A percentile compares a stretch with the other conserved stretches of the same genome.
Conservation (phyloP, 2,329 filamentous ascomycete genomes). For the Epichloe sp. region DNA sequence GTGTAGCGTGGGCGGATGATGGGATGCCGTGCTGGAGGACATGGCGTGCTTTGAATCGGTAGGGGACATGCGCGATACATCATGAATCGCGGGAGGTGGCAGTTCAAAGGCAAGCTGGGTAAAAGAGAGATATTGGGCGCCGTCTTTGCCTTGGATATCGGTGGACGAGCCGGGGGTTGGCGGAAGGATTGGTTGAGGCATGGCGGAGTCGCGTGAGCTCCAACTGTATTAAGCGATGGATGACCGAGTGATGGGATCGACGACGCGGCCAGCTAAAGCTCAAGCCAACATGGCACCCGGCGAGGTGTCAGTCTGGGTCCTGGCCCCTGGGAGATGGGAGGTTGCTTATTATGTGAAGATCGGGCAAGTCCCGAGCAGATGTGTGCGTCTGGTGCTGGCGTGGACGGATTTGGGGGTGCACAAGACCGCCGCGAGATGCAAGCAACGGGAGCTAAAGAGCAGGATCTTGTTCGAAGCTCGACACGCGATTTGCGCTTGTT, state of each 20-base stretch:
- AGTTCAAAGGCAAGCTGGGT: slow-evolving; percentile 61
- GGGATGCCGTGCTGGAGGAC: slow-evolving; percentile 7
- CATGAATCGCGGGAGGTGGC: slow-evolving; percentile 59
- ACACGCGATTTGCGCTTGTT: too few species aligned
- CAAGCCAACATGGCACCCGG: too few species aligned
- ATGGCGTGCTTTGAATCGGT: slow-evolving; percentile 20
- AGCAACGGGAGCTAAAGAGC: too few species aligned
- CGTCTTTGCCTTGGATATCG: slow-evolving; percentile 63
- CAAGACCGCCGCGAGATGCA: too few species aligned
- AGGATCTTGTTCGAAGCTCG: too few species aligned
- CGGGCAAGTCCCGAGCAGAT: not conserved
- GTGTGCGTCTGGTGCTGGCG: too few species aligned
- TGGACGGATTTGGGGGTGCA: too few species aligned
- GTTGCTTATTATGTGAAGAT: not conserved
- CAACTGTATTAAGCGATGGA: too few species aligned
- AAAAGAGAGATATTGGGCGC: slow-evolving; percentile 42
- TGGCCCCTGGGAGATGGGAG: not conserved
- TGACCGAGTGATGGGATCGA: not conserved
- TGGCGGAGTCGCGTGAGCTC: slow-evolving; percentile 10
- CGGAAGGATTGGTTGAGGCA: slow-evolving; percentile 31
- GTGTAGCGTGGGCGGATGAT: slow-evolving; percentile 4
- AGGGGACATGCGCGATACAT: slow-evolving; percentile 27
- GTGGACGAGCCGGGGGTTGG: slow-evolving; percentile 71
- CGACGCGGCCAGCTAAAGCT: too few species aligned
- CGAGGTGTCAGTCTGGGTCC: too few species aligned